Evolutionary conservation across 1,139 yeast genomes (phyloP), one percentile per base, ranked within the genome.

Genomic region (Meyerozyma elateridarum): DNA sequence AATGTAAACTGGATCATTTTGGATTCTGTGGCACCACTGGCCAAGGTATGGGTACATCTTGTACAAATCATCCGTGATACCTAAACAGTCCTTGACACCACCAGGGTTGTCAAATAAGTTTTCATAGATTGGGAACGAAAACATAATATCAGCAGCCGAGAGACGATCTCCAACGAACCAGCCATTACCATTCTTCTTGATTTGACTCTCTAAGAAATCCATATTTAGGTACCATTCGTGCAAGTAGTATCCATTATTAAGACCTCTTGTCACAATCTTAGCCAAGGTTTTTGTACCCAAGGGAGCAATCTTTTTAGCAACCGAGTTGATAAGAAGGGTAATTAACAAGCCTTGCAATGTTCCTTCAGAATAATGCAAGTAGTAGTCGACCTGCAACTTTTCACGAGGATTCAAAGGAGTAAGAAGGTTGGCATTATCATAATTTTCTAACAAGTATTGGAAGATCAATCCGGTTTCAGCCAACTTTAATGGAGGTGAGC

Each of bases 71-170:
- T n/a, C 24, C 4, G 38, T 40, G 15, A 39, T 42, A 17, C 44
- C 44, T 13, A 42, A 32, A 21, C 42, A 38, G 19, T 43, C 46
- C 22, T 31, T 33, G n/a, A 41, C 43, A 6, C 46, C 46, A 1
- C 33, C 39, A 19, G 42, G 46, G 27, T 43, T 43, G 28, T 43
- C 47, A 25, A 43, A 41, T 12, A 41, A 29, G 24, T 43, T 43
- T 29, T 43, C 47, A 28, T 34, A 39, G 16, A 66, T 38, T 0
- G 76, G 75, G 53, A 66, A 73, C 15, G 64, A 59, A 34, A 73
- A 48, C 15, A 76, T 65, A 30, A 79, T 61, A 46, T 79, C 87
- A 2, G 85, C 85, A 2, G 67, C 83, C 1, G 79, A 62, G 33
- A 79, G 54, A 37, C 62, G 62, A 36, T 72, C 64, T 3, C 79